A percentile compares a stretch with the other conserved stretches of the same genome.
phyloP scores from a whole-genome alignment of 352 stramenopile genomes.

The Albugo candida region DNA sequence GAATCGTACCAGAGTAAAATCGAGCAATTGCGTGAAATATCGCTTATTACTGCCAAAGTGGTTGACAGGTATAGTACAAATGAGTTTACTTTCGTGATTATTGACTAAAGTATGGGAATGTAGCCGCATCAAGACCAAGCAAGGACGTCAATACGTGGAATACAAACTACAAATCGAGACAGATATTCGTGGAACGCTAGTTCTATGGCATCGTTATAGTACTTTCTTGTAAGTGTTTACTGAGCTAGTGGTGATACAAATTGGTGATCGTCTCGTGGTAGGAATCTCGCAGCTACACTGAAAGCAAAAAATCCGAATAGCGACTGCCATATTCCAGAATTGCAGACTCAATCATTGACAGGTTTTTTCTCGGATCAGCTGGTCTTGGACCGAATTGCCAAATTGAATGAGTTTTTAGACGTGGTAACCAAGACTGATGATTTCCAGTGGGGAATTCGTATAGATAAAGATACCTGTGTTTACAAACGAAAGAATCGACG shows the following conservation, averaged over 20 bases:
- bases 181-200: conserved; percentile 65
- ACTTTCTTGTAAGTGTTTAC: conserved; percentile 49
- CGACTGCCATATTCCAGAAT: conserved; percentile 52
- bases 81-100: background rate
- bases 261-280: conserved; percentile 4
- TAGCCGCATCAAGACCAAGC: conserved; percentile 72
- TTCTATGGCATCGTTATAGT: conserved; percentile 78
- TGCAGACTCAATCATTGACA: conserved; percentile 67
- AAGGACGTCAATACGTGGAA: conserved; percentile 73
- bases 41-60: conserved; percentile 62
- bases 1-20: conserved; percentile 80
- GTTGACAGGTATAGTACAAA: conserved; percentile 39
- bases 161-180: conserved; percentile 80
- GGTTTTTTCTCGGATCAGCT: conserved; percentile 71
- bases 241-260: background rate
- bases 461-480: conserved; percentile 79
- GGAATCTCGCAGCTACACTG: conserved; percentile 57
- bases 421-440: conserved; percentile 67
- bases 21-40: conserved; percentile 75
- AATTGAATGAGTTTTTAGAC: conserved; percentile 75
- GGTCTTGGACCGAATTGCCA: conserved; percentile 70
- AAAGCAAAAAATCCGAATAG: conserved; percentile 62
- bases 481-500: conserved; percentile 59
- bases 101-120: background rate
- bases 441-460: conserved; percentile 79